Evolutionary conservation across 108 stramenopile genomes (phyloP), one percentile per base, ranked within the genome.

Genomic region (Parietichytrium sp.): DNA sequence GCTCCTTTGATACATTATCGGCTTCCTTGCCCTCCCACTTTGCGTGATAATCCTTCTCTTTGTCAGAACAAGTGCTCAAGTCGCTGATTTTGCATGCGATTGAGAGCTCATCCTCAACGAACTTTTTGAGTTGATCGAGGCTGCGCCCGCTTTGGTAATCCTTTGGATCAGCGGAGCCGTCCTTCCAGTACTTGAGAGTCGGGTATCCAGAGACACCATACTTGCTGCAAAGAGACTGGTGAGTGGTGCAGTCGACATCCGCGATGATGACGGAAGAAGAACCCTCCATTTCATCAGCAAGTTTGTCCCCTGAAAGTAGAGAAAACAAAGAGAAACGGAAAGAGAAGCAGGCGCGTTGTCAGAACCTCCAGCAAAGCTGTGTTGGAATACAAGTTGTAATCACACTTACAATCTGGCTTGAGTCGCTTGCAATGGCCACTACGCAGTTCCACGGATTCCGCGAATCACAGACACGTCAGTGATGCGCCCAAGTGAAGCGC

Each of bases 141-240:
- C 27, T 49, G 48, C 87, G 85, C 26, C 85, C 85, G 20, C 87
- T 85, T 3, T 25, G 3, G 80, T 86, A 88, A 2, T 83, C 80
- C 72, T 85, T 83, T 26, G 78, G 83, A n/a, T 48, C 78, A 48
- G 83, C 83, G 36, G 48, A 25, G 20, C 82, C 84, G 45, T 85
- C 83, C 16, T 54, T 82, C 50, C 85, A 87, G 30, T 47, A 87
- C 80, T 85, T 85, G 29, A 87, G 52, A 3, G 87, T 87, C 45
- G 87, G 87, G 79, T 83, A 87, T 29, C 87, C 87, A 12, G n/a
- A 49, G 61, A 87, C 87, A 12, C 80, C 85, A 52, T 51, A 84
- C 36, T 82, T 52, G 20, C 25, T n/a, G 47, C 61, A 84, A 6
- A 85, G 23, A 48, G 13, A 79, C 25, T 29, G 51, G 55, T 81